Conservation (phyloP, 2,329 filamentous ascomycete species). For the Cladosporium sp. region DNA sequence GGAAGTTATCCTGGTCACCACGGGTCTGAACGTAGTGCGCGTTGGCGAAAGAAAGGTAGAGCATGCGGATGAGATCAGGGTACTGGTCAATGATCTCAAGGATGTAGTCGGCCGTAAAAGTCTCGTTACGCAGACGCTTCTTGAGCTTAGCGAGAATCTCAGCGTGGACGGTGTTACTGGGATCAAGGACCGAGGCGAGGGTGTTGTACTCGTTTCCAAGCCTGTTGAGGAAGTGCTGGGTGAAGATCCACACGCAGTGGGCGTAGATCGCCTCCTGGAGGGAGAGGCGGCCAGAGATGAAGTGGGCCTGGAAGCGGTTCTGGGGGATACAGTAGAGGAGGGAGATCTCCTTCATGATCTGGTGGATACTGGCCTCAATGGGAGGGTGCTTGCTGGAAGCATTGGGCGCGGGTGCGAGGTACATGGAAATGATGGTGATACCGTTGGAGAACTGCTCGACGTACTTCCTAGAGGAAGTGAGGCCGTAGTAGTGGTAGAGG, state of each 20-base stretch:
- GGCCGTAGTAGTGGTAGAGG: conserved; percentile 96
- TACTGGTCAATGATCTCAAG: conserved; percentile 93
- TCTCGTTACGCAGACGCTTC: conserved; percentile 89
- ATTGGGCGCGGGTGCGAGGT: conserved; percentile 69
- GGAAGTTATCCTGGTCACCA: conserved; percentile 62
- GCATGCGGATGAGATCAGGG: conserved; percentile 75
- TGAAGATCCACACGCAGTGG: conserved; percentile 95
- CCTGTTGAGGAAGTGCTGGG: conserved; percentile 96
- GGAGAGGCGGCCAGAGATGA: conserved; percentile 79
- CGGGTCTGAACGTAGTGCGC: conserved; percentile 71
- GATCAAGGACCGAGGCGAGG: conserved; percentile 73
- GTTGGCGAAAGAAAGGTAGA: conserved; percentile 89
- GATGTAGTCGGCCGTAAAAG: conserved; percentile 97
- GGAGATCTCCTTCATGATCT: conserved; percentile 98
- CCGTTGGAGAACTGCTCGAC: conserved; percentile 98
- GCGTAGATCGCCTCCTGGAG: conserved; percentile 96
- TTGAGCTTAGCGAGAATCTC: conserved; percentile 91
- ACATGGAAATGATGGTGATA: conserved; percentile 94
- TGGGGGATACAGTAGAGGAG: conserved; percentile 96
- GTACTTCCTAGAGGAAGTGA: conserved; percentile 95
- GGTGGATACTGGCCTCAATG: conserved; percentile 91
- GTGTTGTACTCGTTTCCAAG: conserved; percentile 89
- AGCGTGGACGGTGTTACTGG: conserved; percentile 76
- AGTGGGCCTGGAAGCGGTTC: conserved; percentile 90
- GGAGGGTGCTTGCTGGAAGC: conserved; percentile 61